phyloP scores from a whole-genome alignment of 371 early-diverging fungal species.

The Mortierella sp. region DNA sequence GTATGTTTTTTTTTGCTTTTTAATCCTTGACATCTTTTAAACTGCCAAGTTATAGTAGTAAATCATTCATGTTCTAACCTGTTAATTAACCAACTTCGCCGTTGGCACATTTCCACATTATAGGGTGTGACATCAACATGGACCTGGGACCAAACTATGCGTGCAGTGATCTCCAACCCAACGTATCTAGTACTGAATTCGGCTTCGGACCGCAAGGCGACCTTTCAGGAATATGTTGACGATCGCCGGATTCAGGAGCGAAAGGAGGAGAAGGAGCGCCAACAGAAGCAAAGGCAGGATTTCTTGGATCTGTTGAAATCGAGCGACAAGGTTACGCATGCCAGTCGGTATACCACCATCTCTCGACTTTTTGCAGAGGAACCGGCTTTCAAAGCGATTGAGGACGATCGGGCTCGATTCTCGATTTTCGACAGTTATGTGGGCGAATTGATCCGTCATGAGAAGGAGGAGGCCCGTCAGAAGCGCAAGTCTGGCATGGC shows the following conservation, averaged over 20 bases:
- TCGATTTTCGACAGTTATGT: slow-evolving; percentile 47
- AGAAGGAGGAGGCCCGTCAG: slow-evolving; percentile 74
- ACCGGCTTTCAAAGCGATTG: slow-evolving; percentile 50
- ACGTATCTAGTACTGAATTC: slow-evolving; percentile 90
- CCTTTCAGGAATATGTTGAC: slow-evolving; percentile 80
- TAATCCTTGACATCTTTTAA: too few species aligned
- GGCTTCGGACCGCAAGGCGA: slow-evolving; percentile 81
- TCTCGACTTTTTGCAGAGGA: slow-evolving; percentile 54
- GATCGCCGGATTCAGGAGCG: slow-evolving; percentile 66
- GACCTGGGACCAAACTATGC: slow-evolving; percentile 95
- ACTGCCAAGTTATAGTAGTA: too few species aligned
- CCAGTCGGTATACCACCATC: slow-evolving; percentile 49
- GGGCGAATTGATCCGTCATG: slow-evolving; percentile 55
- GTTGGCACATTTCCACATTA: too few species aligned
- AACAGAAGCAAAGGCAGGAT: slow-evolving; percentile 57
- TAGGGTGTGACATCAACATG: slow-evolving; percentile 84
- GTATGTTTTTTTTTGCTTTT: slow-evolving; percentile 54
- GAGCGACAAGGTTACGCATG: slow-evolving; percentile 48
- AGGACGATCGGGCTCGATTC: slow-evolving; percentile 47
- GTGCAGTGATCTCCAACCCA: slow-evolving; percentile 85
- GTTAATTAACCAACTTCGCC: background rate
- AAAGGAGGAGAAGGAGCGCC: slow-evolving; percentile 52
- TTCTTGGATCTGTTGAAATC: slow-evolving; percentile 59
- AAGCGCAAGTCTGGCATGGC: slow-evolving; percentile 76
- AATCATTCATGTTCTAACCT: too few species aligned